Percentiles rank a stretch among this genome's conserved stretches.
phyloP scores from a whole-genome alignment of 192 early-diverging fungal genomes.

The Gonapodya sp. region DNA sequence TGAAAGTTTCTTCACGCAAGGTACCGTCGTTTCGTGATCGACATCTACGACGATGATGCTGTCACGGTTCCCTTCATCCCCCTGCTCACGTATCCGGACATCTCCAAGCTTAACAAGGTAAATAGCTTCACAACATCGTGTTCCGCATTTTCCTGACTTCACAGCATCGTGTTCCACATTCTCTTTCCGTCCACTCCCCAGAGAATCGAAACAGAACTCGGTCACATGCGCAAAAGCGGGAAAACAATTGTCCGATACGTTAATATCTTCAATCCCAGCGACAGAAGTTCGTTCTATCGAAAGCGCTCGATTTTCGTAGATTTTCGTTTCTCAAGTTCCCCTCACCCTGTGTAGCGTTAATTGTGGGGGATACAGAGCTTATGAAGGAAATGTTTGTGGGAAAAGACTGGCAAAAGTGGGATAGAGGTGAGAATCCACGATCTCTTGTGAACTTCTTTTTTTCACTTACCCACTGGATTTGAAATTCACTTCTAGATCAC shows the following conservation, averaged over 20 bases:
- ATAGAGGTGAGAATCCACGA: neutral
- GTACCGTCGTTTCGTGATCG: constrained; percentile 2
- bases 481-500: neutral
- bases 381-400: constrained; percentile 5
- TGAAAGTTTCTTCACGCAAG: neutral
- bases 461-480: neutral
- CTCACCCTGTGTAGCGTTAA: neutral
- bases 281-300: neutral
- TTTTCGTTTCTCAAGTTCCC: too few relatives aligned
- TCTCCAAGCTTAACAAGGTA: neutral
- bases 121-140: too few relatives aligned
- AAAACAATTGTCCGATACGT: neutral
- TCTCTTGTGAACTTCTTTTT: neutral
- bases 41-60: constrained; percentile 9
- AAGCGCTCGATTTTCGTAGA: too few relatives aligned
- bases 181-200: too few relatives aligned
- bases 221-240: neutral
- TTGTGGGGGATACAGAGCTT: neutral
- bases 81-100: neutral
- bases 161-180: too few relatives aligned
- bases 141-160: too few relatives aligned
- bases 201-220: neutral
- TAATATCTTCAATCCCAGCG: neutral
- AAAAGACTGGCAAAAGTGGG: neutral
- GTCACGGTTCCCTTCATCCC: neutral